These are phyloP conservation scores for Juncus inflexus DNA, from an alignment of 176 grass and related monocot species.

Conservation along the genomic window DNA sequence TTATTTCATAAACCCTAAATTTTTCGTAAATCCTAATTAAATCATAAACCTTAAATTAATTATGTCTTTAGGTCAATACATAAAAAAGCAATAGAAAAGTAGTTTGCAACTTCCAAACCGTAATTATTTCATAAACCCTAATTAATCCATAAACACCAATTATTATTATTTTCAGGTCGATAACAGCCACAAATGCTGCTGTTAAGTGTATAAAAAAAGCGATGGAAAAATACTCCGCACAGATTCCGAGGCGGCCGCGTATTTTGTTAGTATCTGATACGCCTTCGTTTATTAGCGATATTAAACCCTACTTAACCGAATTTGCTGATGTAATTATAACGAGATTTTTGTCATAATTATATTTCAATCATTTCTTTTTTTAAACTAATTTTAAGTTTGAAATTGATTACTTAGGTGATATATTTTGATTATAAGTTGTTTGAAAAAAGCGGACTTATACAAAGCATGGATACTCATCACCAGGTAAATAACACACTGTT, in stretches of 20 bases:
- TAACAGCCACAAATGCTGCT: constrained; percentile 74
- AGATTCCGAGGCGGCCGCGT: constrained; percentile 37
- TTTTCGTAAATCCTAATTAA: too few species aligned
- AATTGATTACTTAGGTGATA: constrained; percentile 14
- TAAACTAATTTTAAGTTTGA: neutral
- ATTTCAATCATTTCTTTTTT: too few species aligned
- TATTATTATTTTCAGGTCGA: constrained; percentile 38
- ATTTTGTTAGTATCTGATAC: constrained; percentile 80
- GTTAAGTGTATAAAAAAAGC: constrained; percentile 75
- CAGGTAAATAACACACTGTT: constrained; percentile 42
- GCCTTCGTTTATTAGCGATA: constrained; percentile 63
- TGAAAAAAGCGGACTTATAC: constrained; percentile 30
- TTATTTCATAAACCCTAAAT: too few species aligned
- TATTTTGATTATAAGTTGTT: constrained; percentile 82
- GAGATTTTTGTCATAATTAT: neutral
- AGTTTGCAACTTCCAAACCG: too few species aligned
- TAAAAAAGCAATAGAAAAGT: too few species aligned
- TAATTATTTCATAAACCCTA: too few species aligned
- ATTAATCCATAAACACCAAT: too few species aligned
- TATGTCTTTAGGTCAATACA: too few species aligned
- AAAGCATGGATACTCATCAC: constrained; percentile 27
- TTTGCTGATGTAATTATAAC: constrained; percentile 67
- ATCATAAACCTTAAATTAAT: too few species aligned
- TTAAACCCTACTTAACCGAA: constrained; percentile 56
- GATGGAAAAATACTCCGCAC: constrained; percentile 34